Conservation (phyloP, 495 filamentous ascomycete genomes). For the Penicillium dipodomyicola region DNA sequence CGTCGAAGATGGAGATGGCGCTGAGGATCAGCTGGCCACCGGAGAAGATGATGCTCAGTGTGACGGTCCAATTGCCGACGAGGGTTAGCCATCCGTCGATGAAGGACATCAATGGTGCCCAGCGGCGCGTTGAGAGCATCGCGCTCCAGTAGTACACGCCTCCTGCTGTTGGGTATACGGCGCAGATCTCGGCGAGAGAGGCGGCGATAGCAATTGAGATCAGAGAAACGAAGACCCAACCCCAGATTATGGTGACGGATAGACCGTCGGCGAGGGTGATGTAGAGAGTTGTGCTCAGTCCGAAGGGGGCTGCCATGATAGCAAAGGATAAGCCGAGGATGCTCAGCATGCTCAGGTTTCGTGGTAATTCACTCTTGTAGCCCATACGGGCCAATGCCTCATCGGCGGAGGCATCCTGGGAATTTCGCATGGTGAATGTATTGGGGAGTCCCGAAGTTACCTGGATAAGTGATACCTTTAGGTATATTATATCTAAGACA, state of each 20-base stretch:
- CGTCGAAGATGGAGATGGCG: constrained; percentile 60
- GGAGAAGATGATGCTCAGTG: constrained; percentile 48
- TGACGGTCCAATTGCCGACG: constrained; percentile 64
- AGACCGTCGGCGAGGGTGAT: constrained; percentile 65
- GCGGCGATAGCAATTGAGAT: constrained; percentile 70
- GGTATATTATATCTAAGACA: background rate
- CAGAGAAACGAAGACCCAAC: constrained; percentile 65
- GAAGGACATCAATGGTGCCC: constrained; percentile 64
- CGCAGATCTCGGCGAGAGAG: constrained; percentile 73
- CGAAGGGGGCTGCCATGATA: constrained; percentile 63
- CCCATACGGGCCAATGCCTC: constrained; percentile 59
- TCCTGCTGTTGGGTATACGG: constrained; percentile 66
- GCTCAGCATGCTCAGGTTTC: constrained; percentile 62
- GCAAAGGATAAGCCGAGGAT: constrained; percentile 61
- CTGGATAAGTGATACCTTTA: background rate
- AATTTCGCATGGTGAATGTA: constrained; percentile 20
- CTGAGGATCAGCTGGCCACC: constrained; percentile 61
- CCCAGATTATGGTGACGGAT: constrained; percentile 66
- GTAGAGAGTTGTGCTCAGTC: constrained; percentile 67
- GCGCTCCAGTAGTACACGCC: constrained; percentile 78
- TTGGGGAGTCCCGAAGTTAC: background rate
- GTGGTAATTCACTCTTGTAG: constrained; percentile 61
- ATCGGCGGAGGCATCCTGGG: constrained; percentile 45
- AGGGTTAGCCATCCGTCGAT: constrained; percentile 75
- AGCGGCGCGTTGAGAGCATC: constrained; percentile 53